Evolutionary conservation across 192 early-diverging fungal genomes (phyloP).

Genomic region (Anaeromyces robustus): DNA sequence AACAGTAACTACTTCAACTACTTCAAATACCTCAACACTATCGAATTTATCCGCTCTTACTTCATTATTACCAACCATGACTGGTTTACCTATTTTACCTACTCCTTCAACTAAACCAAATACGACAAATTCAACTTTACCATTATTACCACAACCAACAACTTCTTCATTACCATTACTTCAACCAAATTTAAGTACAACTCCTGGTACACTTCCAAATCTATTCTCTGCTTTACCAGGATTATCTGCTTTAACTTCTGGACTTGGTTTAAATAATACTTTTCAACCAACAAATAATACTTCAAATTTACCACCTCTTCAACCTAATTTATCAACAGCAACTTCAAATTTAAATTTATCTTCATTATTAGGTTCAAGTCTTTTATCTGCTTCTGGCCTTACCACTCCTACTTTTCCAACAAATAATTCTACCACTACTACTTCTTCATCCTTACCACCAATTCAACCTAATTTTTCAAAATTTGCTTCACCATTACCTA

Average conservation of each 20-base stretch:
- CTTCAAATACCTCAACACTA: not conserved
- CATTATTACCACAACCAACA: not conserved
- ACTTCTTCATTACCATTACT: not conserved
- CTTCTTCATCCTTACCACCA: not conserved
- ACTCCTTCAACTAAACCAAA: not conserved
- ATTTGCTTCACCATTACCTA: not conserved
- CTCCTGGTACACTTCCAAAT: not conserved
- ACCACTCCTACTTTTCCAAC: not conserved
- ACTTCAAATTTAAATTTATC: not conserved
- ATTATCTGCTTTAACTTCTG: not conserved
- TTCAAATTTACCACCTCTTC: not conserved
- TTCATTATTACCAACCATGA: not conserved
- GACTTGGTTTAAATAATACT: too few species aligned
- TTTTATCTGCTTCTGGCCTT: not conserved
- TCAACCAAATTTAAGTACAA: not conserved
- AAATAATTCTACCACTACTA: not conserved
- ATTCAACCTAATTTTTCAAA: not conserved
- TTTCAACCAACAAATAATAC: not conserved
- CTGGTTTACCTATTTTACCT: not conserved
- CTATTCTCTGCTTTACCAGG: not conserved
- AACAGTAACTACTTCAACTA: not conserved
- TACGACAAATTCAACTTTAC: not conserved
- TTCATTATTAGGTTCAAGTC: not conserved
- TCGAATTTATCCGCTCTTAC: not conserved
- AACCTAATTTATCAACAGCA: not conserved